Evolutionary conservation across 1,284 basidiomycete species (phyloP), one percentile per base, ranked within the genome.

Genomic region (Stereum hirsutum): DNA sequence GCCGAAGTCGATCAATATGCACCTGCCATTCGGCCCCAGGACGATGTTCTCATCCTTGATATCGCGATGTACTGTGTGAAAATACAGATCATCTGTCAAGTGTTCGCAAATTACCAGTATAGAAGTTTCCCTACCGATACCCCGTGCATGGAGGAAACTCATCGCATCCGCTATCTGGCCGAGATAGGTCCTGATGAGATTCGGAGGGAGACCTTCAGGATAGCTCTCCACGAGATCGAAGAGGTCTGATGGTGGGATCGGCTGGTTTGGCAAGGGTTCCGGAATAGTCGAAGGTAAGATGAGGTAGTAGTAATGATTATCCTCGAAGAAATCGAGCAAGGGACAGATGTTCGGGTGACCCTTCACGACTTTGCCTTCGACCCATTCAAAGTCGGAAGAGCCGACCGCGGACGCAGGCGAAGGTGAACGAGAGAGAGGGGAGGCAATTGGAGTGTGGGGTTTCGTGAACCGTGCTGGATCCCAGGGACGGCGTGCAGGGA

Each of bases 11-110:
- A 99, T 99, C 52, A 99, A 65, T 61, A 98, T 88, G 56, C 89
- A 93, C 56, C 80, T 74, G 27, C 81, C 85, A 47, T 71, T 62
- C 34, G 75, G 71, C 5, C 84, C 86, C 37, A 89, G 70, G 24
- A 89, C 81, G 30, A 99, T 92, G 59, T 99, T 99, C 64, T 99
- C 95, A 57, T 99, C 95, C 65, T 99, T 99, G 64, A 99, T 83
- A 59, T 99, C 96, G 48, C 95, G 89, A 65, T 99, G 95, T 6
- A 99, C 94, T 79, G 33, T 25, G 41, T 42, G 37, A 43, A 20
- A 42, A 28, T 17, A 42, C 42, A 39, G 39, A 37, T 41, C n/a
- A 24, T 17, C 23, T 14, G 26, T 45, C 12, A 39, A 45, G 30
- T 45, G 37, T 35, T 25, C 19, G 28, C 17, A 31, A 28, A 24